Evolutionary conservation across 441 rosid species (phyloP).

Genomic region (Pelargonium cotyledonis): DNA sequence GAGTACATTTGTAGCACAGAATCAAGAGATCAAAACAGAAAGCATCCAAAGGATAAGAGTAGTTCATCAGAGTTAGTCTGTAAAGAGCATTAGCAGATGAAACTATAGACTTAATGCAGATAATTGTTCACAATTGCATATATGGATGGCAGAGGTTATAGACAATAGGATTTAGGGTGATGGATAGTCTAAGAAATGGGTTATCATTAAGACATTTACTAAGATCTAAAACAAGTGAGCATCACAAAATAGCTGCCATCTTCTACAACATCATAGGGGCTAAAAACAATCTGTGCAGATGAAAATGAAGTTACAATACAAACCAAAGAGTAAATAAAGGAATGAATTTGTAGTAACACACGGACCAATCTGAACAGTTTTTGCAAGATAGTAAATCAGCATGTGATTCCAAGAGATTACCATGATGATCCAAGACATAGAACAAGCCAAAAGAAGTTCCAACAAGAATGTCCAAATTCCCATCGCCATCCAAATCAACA

Average conservation of each 20-base stretch:
- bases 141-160: too few relatives aligned
- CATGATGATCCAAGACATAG: slow-evolving; percentile 91
- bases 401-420: slow-evolving; percentile 35
- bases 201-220: background rate
- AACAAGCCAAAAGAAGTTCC: slow-evolving; percentile 98
- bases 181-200: background rate
- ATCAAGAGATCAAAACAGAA: background rate
- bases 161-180: too few relatives aligned
- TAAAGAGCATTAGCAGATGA: slow-evolving; percentile 2
- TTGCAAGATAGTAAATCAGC: background rate
- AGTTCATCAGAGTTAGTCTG: background rate
- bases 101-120: background rate
- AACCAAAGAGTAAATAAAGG: slow-evolving; percentile 1
- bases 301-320: slow-evolving; percentile 6
- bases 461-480: slow-evolving; percentile 91
- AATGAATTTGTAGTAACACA: background rate
- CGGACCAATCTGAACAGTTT: background rate
- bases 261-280: background rate
- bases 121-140: too few relatives aligned
- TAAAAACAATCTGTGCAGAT: background rate
- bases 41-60: background rate
- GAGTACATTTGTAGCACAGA: background rate
- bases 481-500: slow-evolving; percentile 99
- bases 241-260: background rate
- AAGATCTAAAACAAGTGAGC: background rate